Percentiles rank a stretch among this genome's conserved stretches.
Conservation (phyloP, 176 grass and related monocot species). For the Carex cristatella region DNA sequence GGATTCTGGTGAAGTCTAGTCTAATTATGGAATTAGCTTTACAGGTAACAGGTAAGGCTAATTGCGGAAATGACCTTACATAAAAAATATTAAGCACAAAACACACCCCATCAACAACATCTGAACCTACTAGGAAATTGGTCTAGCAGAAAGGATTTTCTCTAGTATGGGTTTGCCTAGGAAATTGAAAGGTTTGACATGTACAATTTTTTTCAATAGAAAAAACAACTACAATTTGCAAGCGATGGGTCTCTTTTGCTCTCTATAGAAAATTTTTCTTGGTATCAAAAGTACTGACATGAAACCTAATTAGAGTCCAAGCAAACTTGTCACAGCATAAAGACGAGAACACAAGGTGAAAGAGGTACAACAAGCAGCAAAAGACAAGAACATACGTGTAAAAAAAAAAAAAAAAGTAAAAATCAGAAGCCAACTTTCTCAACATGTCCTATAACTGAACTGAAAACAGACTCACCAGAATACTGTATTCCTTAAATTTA, state of each 20-base stretch:
- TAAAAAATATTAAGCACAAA: not conserved
- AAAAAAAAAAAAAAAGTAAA: not conserved
- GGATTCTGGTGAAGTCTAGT: slow-evolving; percentile 7
- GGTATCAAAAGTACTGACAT: too few species aligned
- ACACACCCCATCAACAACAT: not conserved
- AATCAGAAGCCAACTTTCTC: slow-evolving; percentile 16
- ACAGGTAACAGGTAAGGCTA: not conserved
- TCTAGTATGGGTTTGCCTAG: not conserved
- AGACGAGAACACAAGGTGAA: not conserved
- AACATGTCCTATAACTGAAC: slow-evolving; percentile 23
- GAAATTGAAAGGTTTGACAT: not conserved
- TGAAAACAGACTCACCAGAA: slow-evolving; percentile 17
- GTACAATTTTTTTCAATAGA: not conserved
- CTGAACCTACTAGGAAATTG: not conserved
- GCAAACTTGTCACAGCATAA: not conserved
- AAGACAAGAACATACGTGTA: not conserved
- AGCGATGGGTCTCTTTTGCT: too few species aligned
- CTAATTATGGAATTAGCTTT: not conserved
- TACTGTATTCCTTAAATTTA: slow-evolving; percentile 17
- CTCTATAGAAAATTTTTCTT: too few species aligned
- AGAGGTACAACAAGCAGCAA: not conserved
- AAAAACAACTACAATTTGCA: not conserved
- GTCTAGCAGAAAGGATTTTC: not conserved
- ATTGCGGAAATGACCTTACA: not conserved
- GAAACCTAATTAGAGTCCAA: too few species aligned